Evolutionary conservation across 805 yeast genomes (phyloP).

Genomic region (Peterozyma xylosa): DNA sequence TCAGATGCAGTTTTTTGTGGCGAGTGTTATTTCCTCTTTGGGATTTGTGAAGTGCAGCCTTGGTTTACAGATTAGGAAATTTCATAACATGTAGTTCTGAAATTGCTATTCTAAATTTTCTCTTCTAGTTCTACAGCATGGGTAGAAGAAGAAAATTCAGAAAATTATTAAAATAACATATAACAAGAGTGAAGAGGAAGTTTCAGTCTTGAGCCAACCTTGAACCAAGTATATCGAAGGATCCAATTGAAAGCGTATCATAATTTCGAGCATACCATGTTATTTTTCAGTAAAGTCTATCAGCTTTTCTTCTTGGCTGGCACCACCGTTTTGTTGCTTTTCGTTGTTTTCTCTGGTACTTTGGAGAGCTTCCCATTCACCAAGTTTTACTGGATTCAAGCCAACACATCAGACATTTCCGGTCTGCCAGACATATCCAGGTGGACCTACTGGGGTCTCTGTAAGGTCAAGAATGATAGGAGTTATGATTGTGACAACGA

Average conservation of each 20-base stretch:
- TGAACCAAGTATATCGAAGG: not conserved
- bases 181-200: conserved; percentile 4
- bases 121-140: too few species aligned
- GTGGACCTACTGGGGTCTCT: conserved; percentile 83
- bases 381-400: conserved; percentile 64
- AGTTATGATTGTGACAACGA: conserved; percentile 28
- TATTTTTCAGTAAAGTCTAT: conserved; percentile 34
- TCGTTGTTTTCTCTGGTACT: conserved; percentile 60
- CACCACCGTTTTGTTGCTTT: conserved; percentile 41
- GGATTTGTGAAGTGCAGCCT: too few species aligned
- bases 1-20: too few species aligned
- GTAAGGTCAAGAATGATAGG: conserved; percentile 27
- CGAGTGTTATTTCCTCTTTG: too few species aligned
- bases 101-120: too few species aligned
- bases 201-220: not conserved
- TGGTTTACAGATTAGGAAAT: too few species aligned
- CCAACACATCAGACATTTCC: conserved; percentile 50
- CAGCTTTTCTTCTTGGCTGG: conserved; percentile 38
- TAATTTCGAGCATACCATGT: conserved; percentile 26
- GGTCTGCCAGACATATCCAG: conserved; percentile 46
- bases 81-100: too few species aligned
- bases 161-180: too few species aligned
- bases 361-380: conserved; percentile 51
- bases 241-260: not conserved
- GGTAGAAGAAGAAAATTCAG: too few species aligned